Conservation (phyloP, 2,329 filamentous ascomycete species). For the Xylariomycetidae sp. region DNA sequence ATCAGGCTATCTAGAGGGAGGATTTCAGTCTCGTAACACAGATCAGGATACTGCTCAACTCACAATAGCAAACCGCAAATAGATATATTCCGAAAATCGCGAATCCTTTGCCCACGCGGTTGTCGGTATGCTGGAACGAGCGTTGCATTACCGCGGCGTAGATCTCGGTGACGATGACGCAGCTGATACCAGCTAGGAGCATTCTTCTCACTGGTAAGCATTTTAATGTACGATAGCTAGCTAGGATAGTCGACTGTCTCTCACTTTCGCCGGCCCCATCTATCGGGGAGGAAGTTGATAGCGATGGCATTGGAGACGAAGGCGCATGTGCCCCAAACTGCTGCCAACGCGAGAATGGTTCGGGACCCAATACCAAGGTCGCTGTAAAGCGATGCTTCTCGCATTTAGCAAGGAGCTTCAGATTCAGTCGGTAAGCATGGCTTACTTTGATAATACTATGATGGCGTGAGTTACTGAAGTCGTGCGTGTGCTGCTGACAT, state of each 20-base stretch:
- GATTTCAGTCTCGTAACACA: not conserved
- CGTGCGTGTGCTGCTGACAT: too few species aligned
- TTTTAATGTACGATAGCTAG: too few species aligned
- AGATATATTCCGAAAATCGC: conserved; percentile 56
- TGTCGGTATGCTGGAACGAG: conserved; percentile 50
- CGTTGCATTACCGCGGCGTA: conserved; percentile 57
- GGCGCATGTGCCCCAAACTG: conserved; percentile 49
- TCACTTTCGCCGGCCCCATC: conserved; percentile 52
- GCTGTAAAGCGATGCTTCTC: conserved; percentile 43
- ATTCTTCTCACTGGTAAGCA: conserved; percentile 37
- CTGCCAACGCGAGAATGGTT: conserved; percentile 48
- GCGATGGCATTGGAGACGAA: conserved; percentile 46
- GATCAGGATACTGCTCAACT: conserved; percentile 9
- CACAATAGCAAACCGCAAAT: conserved; percentile 49
- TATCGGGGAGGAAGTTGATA: conserved; percentile 48
- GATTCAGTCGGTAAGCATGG: not conserved
- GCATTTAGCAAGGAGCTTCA: not conserved
- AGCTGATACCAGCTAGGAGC: conserved; percentile 47
- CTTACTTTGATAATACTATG: conserved; percentile 33
- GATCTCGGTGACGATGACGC: conserved; percentile 52
- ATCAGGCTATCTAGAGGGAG: conserved; percentile 31
- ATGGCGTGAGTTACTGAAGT: not conserved
- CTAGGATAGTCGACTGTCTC: not conserved
- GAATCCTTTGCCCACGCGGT: conserved; percentile 53
- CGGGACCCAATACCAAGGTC: conserved; percentile 45